Evolutionary conservation across 139 green algal genomes (phyloP), one percentile per base, ranked within the genome.

Genomic region (Ettlia oleoabundans): DNA sequence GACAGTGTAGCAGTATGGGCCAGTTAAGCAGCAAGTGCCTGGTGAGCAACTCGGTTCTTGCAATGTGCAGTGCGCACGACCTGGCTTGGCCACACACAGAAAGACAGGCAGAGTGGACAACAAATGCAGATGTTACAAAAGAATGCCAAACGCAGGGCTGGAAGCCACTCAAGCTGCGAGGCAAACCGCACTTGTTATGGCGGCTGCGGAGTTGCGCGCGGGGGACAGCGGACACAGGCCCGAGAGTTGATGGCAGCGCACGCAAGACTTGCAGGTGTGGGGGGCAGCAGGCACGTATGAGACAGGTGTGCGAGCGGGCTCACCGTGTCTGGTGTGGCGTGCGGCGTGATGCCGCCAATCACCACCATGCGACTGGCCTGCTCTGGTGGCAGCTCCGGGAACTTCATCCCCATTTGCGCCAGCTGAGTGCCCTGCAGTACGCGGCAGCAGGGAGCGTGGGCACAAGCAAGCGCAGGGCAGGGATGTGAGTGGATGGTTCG

Each of bases 291-390:
- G n/a, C n/a, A n/a, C n/a, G n/a, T n/a, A n/a, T 58, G 47, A 58
- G 6, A 69, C 8, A 6, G 7, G 63, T 30, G 63, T 41, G 63
- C 32, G 30, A 41, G 32, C 30, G 32, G 5, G 8, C 76, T 52
- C 58, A 87, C 88, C 82, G 86, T 78, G 1, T 94, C 90, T 22
- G 64, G 33, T 1, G 71, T 89, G 47, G 92, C 81, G 15, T 77
- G 30, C 10, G 84, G 67, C 55, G 76, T 86, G 37, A 94, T 41
- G 53, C 88, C 88, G 70, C 82, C 86, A 19, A 94, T 87, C 22
- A 90, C 78, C 43, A 92, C 61, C 42, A 82, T 87, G 33, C 83
- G 81, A 1, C 76, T 22, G 24, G 85, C 62, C 37, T 85, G 32
- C 26, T 85, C 76, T 0, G 33, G 51, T 15, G 87, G 82, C 9